A percentile compares a stretch with the other conserved stretches of the same genome.
Evolutionary conservation across 768 basidiomycete species (phyloP).

Genomic region (Lanmaoa pseudosensibilis): DNA sequence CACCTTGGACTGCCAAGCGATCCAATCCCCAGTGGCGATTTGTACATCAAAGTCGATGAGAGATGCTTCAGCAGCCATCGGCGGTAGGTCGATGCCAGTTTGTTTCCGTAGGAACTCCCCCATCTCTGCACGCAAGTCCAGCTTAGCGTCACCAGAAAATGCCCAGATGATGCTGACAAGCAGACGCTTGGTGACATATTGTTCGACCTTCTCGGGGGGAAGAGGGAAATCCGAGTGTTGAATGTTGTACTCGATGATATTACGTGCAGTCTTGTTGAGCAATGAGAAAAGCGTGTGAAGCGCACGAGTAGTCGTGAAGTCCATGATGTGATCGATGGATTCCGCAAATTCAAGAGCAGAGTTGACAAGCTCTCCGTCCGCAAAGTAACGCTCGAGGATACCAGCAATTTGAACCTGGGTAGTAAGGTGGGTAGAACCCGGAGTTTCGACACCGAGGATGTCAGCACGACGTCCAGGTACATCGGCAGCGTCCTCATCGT

Average conservation of each 20-base stretch:
- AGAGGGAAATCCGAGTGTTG: conserved; percentile 97
- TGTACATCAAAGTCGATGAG: conserved; percentile 96
- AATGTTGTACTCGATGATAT: conserved; percentile 90
- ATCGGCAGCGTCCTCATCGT: conserved; percentile 79
- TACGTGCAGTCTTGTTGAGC: conserved; percentile 92
- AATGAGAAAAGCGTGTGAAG: conserved; percentile 96
- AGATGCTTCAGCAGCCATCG: conserved; percentile 70
- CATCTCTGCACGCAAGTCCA: conserved; percentile 85
- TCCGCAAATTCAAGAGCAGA: conserved; percentile 77
- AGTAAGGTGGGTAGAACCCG: conserved; percentile 59
- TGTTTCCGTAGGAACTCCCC: conserved; percentile 83
- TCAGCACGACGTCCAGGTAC: conserved; percentile 62
- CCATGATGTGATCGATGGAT: conserved; percentile 97
- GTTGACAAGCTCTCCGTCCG: conserved; percentile 76
- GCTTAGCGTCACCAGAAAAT: conserved; percentile 93
- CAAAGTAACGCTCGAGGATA: conserved; percentile 82
- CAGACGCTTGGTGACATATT: conserved; percentile 87
- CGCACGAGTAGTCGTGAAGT: conserved; percentile 89
- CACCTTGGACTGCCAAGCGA: conserved; percentile 87
- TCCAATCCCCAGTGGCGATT: conserved; percentile 82
- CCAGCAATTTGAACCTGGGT: conserved; percentile 75
- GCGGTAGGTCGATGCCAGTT: conserved; percentile 88
- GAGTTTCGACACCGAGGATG: conserved; percentile 41
- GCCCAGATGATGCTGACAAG: conserved; percentile 96
- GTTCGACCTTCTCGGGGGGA: conserved; percentile 76